phyloP scores from a whole-genome alignment of 805 yeast species.

The Sugiyamaella valdiviana region DNA sequence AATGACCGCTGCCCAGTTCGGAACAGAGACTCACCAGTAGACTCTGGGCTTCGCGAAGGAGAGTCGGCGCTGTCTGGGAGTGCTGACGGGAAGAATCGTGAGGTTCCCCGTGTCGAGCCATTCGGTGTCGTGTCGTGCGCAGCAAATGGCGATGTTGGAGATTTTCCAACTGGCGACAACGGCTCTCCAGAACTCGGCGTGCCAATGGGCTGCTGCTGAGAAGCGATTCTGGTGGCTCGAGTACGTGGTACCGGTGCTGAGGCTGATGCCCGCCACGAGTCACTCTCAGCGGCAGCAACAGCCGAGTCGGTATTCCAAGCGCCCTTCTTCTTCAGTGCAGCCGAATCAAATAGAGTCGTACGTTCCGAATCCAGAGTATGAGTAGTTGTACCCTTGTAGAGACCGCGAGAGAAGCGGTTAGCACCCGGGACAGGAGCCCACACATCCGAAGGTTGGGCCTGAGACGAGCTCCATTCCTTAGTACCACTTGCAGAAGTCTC shows the following conservation, averaged over 20 bases:
- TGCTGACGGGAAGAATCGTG: constrained; percentile 18
- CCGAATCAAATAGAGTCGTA: constrained; percentile 1
- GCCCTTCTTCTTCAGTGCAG: not conserved
- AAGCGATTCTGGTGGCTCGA: not conserved
- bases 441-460: not conserved
- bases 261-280: constrained; percentile 3
- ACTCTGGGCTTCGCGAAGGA: not conserved
- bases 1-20: not conserved
- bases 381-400: not conserved
- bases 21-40: not conserved
- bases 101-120: constrained; percentile 10
- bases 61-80: constrained; percentile 3
- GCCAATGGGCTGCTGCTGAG: not conserved
- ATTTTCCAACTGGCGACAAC: constrained; percentile 2
- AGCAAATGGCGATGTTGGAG: constrained; percentile 1
- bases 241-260: not conserved
- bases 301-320: not conserved
- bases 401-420: constrained; percentile 5
- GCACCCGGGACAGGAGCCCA: constrained; percentile 6
- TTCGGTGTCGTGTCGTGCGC: constrained; percentile 8
- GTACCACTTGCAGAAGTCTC: not conserved
- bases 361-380: not conserved
- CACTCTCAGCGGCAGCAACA: not conserved
- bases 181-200: constrained; percentile 2
- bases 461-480: not conserved